These are phyloP conservation scores for Zizania palustris DNA, from an alignment of 202 grass and related monocot species.

Conservation along the genomic window DNA sequence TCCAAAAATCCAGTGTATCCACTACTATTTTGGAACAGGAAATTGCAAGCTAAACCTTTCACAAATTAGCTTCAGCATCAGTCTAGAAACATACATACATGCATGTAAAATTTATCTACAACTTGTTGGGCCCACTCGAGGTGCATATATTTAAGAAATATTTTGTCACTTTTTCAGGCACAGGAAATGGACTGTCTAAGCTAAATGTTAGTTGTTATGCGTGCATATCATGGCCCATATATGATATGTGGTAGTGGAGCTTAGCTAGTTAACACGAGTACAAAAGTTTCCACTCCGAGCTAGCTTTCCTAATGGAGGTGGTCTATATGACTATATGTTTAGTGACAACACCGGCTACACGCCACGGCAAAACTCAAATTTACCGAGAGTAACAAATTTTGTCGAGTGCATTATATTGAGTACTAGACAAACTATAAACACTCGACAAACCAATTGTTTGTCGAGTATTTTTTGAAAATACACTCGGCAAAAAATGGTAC, in stretches of 20 bases:
- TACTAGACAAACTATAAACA: no score
- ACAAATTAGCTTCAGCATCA: not conserved
- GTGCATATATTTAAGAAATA: not conserved
- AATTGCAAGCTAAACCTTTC: not conserved
- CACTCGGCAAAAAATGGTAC: no score
- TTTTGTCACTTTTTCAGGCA: conserved; percentile 26
- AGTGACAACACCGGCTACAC: no score
- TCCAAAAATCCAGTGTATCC: not conserved
- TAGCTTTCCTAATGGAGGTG: no score
- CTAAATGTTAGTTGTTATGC: not conserved
- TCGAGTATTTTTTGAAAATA: no score
- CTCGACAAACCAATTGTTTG: no score
- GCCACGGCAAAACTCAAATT: no score
- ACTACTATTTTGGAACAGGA: not conserved
- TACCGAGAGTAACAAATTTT: no score
- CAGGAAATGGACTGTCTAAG: conserved; percentile 13
- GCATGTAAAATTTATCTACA: not conserved
- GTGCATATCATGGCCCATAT: not conserved
- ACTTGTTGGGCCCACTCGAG: not conserved
- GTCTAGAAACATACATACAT: not conserved
- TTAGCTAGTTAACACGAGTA: not conserved
- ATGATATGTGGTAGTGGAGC: conserved; percentile 4
- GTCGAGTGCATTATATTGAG: no score
- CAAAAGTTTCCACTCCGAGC: not conserved
- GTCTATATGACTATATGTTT: no score